These are phyloP conservation scores for Candida jianshihensis DNA, from an alignment of 805 yeast genomes.

Conservation along the genomic window DNA sequence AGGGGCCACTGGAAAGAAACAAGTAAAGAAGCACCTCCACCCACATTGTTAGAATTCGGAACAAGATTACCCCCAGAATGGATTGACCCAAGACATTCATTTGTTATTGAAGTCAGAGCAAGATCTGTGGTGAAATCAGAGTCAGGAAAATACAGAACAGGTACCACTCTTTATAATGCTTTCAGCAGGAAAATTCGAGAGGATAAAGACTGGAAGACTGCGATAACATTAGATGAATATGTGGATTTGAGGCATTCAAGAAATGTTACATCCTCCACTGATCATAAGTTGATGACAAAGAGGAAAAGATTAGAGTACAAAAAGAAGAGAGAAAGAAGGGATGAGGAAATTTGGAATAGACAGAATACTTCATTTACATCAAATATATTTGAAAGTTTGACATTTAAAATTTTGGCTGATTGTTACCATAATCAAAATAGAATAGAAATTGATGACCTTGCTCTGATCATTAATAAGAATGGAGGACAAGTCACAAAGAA, in stretches of 20 bases:
- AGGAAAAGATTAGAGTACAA: conserved; percentile 16
- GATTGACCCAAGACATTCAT: conserved; percentile 72
- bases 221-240: conserved; percentile 52
- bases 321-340: conserved; percentile 12
- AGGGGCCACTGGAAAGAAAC: conserved; percentile 53
- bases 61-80: conserved; percentile 59
- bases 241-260: conserved; percentile 24
- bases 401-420: conserved; percentile 52
- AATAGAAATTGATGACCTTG: conserved; percentile 29
- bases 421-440: conserved; percentile 22
- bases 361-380: conserved; percentile 19
- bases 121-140: conserved; percentile 53
- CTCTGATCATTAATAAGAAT: conserved; percentile 31
- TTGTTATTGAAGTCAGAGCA: conserved; percentile 81
- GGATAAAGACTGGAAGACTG: conserved; percentile 57
- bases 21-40: conserved; percentile 34
- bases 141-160: conserved; percentile 48
- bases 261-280: conserved; percentile 13
- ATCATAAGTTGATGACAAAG: conserved; percentile 23
- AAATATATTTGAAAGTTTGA: conserved; percentile 35
- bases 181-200: conserved; percentile 60
- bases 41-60: conserved; percentile 45
- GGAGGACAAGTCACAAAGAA: conserved; percentile 45
- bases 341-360: conserved; percentile 20
- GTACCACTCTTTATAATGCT: conserved; percentile 69